Evolutionary conservation across 1,284 basidiomycete genomes (phyloP).

Genomic region (Austroboletus niveus): DNA sequence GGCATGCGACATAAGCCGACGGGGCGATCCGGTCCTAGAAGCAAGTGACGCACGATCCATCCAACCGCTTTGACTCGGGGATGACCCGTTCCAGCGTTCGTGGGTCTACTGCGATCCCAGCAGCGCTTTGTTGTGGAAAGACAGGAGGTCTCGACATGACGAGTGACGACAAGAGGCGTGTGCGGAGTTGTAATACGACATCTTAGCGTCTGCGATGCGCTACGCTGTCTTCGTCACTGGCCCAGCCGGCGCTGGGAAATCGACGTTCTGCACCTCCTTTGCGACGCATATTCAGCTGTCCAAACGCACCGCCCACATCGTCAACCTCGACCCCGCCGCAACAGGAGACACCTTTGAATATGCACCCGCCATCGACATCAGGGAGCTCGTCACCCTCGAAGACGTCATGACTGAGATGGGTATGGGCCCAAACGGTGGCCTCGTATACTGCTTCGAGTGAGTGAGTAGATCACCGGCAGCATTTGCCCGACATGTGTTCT

Average conservation of each 20-base stretch:
- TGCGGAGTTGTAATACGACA: conserved; percentile 30
- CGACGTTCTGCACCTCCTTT: conserved; percentile 89
- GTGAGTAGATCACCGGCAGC: conserved; percentile 47
- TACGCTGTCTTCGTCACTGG: conserved; percentile 89
- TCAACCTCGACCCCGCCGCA: conserved; percentile 98
- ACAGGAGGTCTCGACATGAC: conserved; percentile 77
- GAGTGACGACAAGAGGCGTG: background rate
- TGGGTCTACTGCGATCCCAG: conserved; percentile 85
- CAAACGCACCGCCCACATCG: conserved; percentile 85
- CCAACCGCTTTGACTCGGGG: conserved; percentile 77
- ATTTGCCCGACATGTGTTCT: background rate
- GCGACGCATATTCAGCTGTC: conserved; percentile 88
- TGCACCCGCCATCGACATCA: conserved; percentile 92
- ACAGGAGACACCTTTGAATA: conserved; percentile 86
- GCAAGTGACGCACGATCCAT: conserved; percentile 79
- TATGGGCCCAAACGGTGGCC: conserved; percentile 95
- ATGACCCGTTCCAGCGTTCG: conserved; percentile 84
- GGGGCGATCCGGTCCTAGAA: conserved; percentile 1
- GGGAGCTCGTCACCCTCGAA: conserved; percentile 88
- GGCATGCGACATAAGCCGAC: conserved; percentile 3
- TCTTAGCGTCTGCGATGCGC: conserved; percentile 56
- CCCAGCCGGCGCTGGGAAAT: conserved; percentile 97
- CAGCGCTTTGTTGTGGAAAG: conserved; percentile 61
- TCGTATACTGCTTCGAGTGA: conserved; percentile 99
- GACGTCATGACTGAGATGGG: conserved; percentile 97